Conservation (phyloP, 2,329 filamentous ascomycete genomes). For the Paraphaeosphaeria sporulosa region DNA sequence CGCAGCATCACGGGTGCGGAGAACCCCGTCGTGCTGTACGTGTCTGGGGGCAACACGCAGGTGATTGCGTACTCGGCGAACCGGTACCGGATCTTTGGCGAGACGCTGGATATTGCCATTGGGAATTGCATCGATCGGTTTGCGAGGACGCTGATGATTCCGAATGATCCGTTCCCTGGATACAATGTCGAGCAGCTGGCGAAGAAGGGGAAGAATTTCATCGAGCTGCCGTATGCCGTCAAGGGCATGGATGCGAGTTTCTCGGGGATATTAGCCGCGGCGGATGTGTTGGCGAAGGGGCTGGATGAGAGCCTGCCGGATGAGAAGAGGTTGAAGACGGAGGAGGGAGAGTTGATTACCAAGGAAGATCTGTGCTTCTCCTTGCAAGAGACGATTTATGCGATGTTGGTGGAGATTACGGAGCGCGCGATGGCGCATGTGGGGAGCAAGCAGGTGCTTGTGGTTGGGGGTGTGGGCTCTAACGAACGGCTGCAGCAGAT, state of each 20-base stretch:
- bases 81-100: slow-evolving; percentile 96
- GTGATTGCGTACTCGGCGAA: slow-evolving; percentile 96
- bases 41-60: slow-evolving; percentile 95
- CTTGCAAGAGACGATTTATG: slow-evolving; percentile 92
- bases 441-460: slow-evolving; percentile 85
- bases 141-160: slow-evolving; percentile 86
- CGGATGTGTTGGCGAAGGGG: slow-evolving; percentile 79
- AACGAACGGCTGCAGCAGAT: slow-evolving; percentile 95
- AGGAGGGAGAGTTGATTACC: slow-evolving; percentile 68
- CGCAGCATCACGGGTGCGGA: slow-evolving; percentile 86
- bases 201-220: slow-evolving; percentile 71
- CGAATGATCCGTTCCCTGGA: slow-evolving; percentile 94
- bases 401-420: slow-evolving; percentile 98
- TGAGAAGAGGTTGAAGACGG: slow-evolving; percentile 53
- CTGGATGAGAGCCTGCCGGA: slow-evolving; percentile 54
- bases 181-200: slow-evolving; percentile 98
- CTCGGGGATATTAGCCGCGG: slow-evolving; percentile 84
- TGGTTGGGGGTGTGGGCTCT: slow-evolving; percentile 94
- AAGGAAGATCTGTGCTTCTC: slow-evolving; percentile 90
- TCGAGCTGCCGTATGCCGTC: slow-evolving; percentile 93
- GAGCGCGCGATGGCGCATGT: slow-evolving; percentile 99
- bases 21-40: slow-evolving; percentile 95
- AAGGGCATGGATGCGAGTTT: slow-evolving; percentile 99
- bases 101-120: slow-evolving; percentile 96
- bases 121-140: slow-evolving; percentile 98